Evolutionary conservation across 768 basidiomycete genomes (phyloP), one percentile per base, ranked within the genome.

Genomic region (Boletus edulis): DNA sequence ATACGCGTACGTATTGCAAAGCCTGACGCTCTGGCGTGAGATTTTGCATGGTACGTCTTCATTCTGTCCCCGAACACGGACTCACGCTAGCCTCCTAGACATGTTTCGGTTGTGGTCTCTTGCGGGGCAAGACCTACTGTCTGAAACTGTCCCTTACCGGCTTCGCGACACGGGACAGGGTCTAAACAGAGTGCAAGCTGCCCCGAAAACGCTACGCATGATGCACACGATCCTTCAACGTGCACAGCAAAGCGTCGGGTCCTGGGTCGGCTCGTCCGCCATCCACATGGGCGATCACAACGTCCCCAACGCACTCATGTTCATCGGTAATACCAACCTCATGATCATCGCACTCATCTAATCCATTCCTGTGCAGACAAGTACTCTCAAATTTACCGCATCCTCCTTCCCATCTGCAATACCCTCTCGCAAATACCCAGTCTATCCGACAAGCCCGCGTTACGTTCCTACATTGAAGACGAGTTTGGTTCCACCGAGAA

Each of bases 361-460:
- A 62, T 24, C 5, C 13, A n/a, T 34, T 35, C 35, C 18, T 13
- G 1, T 3, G 4, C 44, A 81, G 81, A 94, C 79, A 94, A 94
- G 67, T 94, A 94, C 72, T 91, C 91, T 13, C 91, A 94, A 67
- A 88, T 94, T 46, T 94, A 93, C 72, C 87, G 91, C 61, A 94
- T 94, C 65, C 82, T 93, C 20, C 78, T 93, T 24, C 91, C 91
- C 5, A 88, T 94, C 54, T 92, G 89, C 75, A 93, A 87, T 61
- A 83, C 89, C 29, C 79, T 94, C 49, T 76, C 78, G 4, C 86
- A 91, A 58, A 87, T 93, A 55, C 83, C 87, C 14, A 62, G 65
- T n/a, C 73, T 93, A 20, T 75, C 78, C 8, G 74, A 81, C 48
- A 90, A 85, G 59, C 88, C 89, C 15, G 85, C 88, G 10, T 64